Evolutionary conservation across 768 basidiomycete genomes (phyloP), one percentile per base, ranked within the genome.

Genomic region (Boletus sp.): DNA sequence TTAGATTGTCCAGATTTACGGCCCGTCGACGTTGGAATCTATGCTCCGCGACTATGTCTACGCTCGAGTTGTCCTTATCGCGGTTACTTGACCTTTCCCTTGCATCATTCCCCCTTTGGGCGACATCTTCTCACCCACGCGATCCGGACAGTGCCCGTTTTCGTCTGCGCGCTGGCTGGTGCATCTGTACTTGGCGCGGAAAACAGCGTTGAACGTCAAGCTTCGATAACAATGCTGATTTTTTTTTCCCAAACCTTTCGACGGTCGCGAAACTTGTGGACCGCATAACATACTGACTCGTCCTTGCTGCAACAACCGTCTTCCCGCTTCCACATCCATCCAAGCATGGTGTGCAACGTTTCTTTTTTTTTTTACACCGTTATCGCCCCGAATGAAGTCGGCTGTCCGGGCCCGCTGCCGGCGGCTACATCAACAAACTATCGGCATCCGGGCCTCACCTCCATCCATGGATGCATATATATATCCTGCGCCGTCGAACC

Each of bases 31-130:
- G 35, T 33, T 54, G 7, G 25, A 17, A 34, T 15, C 17, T 19
- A 27, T 35, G 27, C 38, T 35, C 34, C 19, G 25, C 33, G 17
- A n/a, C 33, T 14, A 45, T 19, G 14, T n/a, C 13, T 30, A n/a
- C 17, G 21, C 14, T 23, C 15, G 14, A 23, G 38, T 6, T 37
- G 33, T n/a, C 15, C 13, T 17, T 29, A 33, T 35, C 39, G 21
- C 39, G 21, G 29, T 11, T 10, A 13, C 33, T 35, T 23, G 21
- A 27, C n/a, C 14, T 32, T 27, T 34, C 5, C 19, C 25, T 21
- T 25, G 25, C 30, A 7, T 27, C 32, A 44, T 53, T 54, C 51
- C 53, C 45, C 41, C 37, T 58, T 48, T 59, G 32, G 57, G 29
- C 29, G 15, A 38, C 30, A n/a, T 6, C 34, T 27, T 38, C 23